Evolutionary conservation across 345 rosid species (phyloP), one percentile per base, ranked within the genome.

Genomic region (Sisymbrium altissimum): DNA sequence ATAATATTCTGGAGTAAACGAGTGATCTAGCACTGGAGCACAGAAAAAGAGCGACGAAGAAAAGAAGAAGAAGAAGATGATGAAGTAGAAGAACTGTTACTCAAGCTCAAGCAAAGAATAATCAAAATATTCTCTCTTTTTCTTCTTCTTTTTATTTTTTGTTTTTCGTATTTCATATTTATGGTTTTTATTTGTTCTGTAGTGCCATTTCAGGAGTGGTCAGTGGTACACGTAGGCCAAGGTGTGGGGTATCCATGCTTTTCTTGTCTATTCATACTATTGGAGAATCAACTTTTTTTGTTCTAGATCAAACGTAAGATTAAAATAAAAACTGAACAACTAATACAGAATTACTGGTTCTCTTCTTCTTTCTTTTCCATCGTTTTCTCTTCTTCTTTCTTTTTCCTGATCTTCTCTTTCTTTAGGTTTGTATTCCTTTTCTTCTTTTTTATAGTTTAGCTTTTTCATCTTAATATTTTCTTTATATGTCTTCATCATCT

Each of bases 91-190:
- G 62, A 61, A 64, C 60, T 29, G 60, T 70, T 63, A 55, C 33
- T 35, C 53, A 39, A 55, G 45, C 44, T 45, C 66, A 76, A 76
- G 80, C 70, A 76, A 76, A 56, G 75, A 76, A 76, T 76, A 62
- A 61, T 64, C 4, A 40, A 49, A 50, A 53, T 76, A 70, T 63
- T 63, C 35, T 55, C 18, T 76, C 25, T 69, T 35, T 35, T 45
- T 66, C 7, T 73, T 12, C 19, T 39, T 18, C 9, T 8, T 25
- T 3, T 30, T 25, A 2, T 32, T 53, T 5, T 12, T 27, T 27
- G 7, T 15, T 25, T 1, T 55, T 23, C 11, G 13, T 25, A 0
- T 40, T 30, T 64, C 19, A 12, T 59, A 4, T 74, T 14, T 36
- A 21, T 52, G 21, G 10, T 19, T 49, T 9, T 10, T 68, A 27